Base-by-base conservation (phyloP, 1,284 basidiomycete species). In the Rhodotorula sp. region DNA sequence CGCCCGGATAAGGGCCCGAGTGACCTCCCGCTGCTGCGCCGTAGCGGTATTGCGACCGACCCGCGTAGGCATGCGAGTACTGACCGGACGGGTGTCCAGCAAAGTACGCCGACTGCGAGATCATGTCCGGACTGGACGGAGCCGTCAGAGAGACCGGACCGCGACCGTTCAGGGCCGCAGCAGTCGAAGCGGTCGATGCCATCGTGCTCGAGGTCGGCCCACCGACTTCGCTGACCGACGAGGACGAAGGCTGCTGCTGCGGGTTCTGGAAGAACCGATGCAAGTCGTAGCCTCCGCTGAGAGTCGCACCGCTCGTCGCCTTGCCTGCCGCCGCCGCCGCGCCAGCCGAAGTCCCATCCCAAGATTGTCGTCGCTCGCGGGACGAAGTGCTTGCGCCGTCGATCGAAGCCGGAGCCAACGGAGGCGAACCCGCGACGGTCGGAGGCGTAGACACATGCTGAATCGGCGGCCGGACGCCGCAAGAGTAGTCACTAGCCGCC, bases 221-320 rank as follows among this genome's bases (percentile, higher is more conserved):
- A 19, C 67, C 67, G 28, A 50, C 71, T 19, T 72, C 68, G 55
- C 65, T 69, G 59, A 45, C 47, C 15, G 68, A 67, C 5, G 71
- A 72, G 14, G 71, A 64, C 26, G 61, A 21, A 10, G 54, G 54
- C 54, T 55, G 54, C 54, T 55, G 54, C n/a, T 55, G 19, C 23
- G 67, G 73, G 62, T 66, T 70, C 59, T 76, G 75, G 67, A 76
- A 76, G 70, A 76, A 76, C 8, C 75, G 72, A 57, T 76, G 75
- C 7, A 76, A 54, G 61, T 76, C 75, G 61, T 72, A 74, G 15
- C 61, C 61, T 5, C 60, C 60, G 31, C 26, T 18, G 21, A 52
- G 21, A 16, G 31, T 18, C 23, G 49, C 21, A 26, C 60, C n/a
- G 23, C 47, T 50, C 31, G 31, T 12, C 18, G 28, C n/a, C 15